These are phyloP conservation scores for Lactarius evosmus DNA, from an alignment of 768 basidiomycete species.

Conservation along the genomic window DNA sequence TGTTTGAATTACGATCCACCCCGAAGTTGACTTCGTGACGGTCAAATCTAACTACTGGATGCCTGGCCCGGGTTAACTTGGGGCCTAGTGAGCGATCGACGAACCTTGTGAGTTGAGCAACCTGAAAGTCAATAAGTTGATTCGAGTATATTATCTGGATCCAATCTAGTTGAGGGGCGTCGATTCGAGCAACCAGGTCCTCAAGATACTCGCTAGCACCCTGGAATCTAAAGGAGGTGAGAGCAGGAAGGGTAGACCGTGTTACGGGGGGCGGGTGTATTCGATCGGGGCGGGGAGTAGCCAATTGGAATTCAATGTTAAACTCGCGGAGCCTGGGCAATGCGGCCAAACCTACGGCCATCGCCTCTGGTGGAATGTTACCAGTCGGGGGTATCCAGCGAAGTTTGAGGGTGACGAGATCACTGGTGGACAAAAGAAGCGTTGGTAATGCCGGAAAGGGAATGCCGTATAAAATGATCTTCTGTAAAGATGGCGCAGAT, in stretches of 20 bases:
- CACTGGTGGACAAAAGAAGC: neutral
- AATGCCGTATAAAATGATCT: neutral
- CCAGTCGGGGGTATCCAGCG: neutral
- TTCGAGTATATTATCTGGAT: neutral
- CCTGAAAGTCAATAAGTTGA: conserved; percentile 35
- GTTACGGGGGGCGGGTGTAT: neutral
- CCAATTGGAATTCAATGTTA: neutral
- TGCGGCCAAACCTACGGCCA: neutral
- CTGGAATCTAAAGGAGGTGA: neutral
- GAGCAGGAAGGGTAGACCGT: neutral
- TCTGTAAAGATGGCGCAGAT: neutral
- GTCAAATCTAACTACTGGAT: no score
- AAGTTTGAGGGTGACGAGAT: neutral
- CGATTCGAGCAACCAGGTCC: neutral
- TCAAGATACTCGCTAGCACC: neutral
- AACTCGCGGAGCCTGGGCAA: neutral
- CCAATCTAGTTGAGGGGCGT: neutral
- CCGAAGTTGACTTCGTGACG: no score
- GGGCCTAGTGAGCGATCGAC: neutral
- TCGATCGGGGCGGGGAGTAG: neutral
- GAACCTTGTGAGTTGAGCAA: neutral
- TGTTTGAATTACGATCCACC: no score
- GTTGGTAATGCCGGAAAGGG: neutral
- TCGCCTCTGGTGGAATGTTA: neutral
- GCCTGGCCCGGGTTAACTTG: no score